Base-by-base conservation (phyloP, 1,139 yeast genomes). In the Sugiyamaella xylanicola region DNA sequence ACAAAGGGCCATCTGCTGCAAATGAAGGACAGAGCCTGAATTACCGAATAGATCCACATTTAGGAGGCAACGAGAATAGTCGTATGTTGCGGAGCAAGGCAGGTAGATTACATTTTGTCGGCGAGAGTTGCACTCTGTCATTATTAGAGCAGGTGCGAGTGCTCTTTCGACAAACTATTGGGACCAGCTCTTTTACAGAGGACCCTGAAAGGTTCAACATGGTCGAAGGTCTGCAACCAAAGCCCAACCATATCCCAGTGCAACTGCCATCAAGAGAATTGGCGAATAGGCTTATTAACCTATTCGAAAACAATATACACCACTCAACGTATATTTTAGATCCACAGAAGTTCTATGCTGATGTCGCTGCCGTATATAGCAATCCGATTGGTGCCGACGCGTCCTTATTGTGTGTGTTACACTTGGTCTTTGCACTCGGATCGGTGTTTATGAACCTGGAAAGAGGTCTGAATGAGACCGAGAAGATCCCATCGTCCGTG, bases 351-450 rank as follows among this genome's bases (percentile, higher is more conserved):
- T 69, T 76, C 46, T 60, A 68, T 29, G 55, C 56, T 1, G 66
- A 68, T 8, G 60, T 74, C n/a, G 63, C 67, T 0, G 60, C 61
- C 4, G 70, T 72, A 13, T 76, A 74, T 52, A 61, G 62, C 7
- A 68, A 70, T 52, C 73, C 74, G 1, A 57, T 63, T 55, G 63
- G 62, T 1, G 64, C 68, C 2, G 59, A 69, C 0, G 61, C 60
- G 4, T 62, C 63, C 15, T 61, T 62, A 45, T 54, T 72, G 35
- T 69, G 77, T 39, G 59, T 76, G 22, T 58, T 77, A 8, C 74
- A 76, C 53, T 64, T 78, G 54, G 72, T 75, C 0, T 63, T 78
- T 48, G 78, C 80, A 0, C 66, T 78, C 25, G 80, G 80, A 2
- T 45, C 53, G 4, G 20, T 53, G 2, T 43, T 44, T 44, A 39